phyloP scores from a whole-genome alignment of 176 grass and related monocot genomes.

The Lolium rigidum region DNA sequence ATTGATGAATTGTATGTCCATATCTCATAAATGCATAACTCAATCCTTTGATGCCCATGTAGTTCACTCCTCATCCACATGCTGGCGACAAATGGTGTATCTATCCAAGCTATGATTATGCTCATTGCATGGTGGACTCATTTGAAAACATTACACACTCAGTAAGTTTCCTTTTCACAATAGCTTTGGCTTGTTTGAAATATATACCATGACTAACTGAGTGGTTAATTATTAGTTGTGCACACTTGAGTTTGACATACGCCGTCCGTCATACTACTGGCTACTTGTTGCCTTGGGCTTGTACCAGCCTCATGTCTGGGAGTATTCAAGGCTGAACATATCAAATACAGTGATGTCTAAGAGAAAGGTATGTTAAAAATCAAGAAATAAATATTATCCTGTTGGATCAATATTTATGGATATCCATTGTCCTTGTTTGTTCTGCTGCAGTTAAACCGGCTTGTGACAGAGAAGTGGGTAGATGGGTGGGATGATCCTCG shows the following conservation, averaged over 20 bases:
- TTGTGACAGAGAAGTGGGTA: constrained; percentile 97
- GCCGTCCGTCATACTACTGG: constrained; percentile 98
- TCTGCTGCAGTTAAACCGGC: constrained; percentile 70
- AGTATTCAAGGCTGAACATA: constrained; percentile 96
- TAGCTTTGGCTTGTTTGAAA: constrained; percentile 20
- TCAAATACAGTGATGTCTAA: constrained; percentile 98
- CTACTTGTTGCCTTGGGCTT: constrained; percentile 83
- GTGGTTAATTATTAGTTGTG: constrained; percentile 49
- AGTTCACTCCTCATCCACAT: constrained; percentile 96
- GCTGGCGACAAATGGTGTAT: constrained; percentile 98
- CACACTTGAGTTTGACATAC: constrained; percentile 95
- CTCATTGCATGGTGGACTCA: constrained; percentile 99
- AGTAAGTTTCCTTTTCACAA: constrained; percentile 57
- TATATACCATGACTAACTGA: constrained; percentile 35
- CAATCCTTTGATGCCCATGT: constrained; percentile 38
- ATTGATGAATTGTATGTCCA: constrained; percentile 7
- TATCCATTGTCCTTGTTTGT: constrained; percentile 20
- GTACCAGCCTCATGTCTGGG: constrained; percentile 96
- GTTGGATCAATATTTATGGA: constrained; percentile 12
- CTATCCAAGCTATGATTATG: constrained; percentile 97
- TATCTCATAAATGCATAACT: constrained; percentile 23
- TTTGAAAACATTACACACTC: constrained; percentile 98
- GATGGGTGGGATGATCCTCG: constrained; percentile 99
- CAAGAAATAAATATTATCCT: not conserved
- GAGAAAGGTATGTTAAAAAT: constrained; percentile 67